Base-by-base conservation (phyloP, 257 asterid genomes). In the Plantago major region DNA sequence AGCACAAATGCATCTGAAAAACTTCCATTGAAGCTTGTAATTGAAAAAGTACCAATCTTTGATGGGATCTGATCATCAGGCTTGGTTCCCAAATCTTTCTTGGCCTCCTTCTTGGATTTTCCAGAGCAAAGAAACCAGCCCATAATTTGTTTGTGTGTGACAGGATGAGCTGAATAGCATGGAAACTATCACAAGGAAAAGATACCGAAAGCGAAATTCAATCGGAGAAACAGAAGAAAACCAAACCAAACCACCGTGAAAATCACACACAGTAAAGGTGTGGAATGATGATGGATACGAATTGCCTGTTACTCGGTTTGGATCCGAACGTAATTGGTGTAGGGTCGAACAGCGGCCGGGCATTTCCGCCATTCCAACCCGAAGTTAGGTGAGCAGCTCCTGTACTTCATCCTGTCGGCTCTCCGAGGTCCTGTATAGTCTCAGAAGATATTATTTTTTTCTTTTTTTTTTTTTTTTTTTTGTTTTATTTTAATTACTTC, bases 321-420 rank as follows among this genome's bases (percentile, higher is more conserved):
- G 99, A 93, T 93, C 99, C 97, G 77, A 76, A 74, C 62, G 66
- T 89, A 69, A 87, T 89, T 63, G 99, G 97, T 19, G 74, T 85
- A 76, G 97, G 96, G 50, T 80, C 95, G 33, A 86, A 78, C 82
- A 92, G 67, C 74, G 89, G 89, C 82, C 42, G 99, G 99, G 3
- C 79, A 87, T 3, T 93, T 93, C 73, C 99, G 99, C 51, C 99
- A 93, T 70, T 93, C 99, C 55, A 93, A 93, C 81, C 97, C 99
- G 3, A 93, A 89, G 77, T 77, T 93, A 73, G 99, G 99, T 37
- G 99, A 93, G 67, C 99, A 93, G 87, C 97, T 93, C 49, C 76
- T 93, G 60, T 81, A 87, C 87, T 93, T 93, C 83, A 82, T 93
- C 62, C 60, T 93, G 54, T 93, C 97, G 13, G 85, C 99, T 60